These are phyloP conservation scores for Dryas alaskensis DNA, from an alignment of 306 rosid species.

Conservation along the genomic window DNA sequence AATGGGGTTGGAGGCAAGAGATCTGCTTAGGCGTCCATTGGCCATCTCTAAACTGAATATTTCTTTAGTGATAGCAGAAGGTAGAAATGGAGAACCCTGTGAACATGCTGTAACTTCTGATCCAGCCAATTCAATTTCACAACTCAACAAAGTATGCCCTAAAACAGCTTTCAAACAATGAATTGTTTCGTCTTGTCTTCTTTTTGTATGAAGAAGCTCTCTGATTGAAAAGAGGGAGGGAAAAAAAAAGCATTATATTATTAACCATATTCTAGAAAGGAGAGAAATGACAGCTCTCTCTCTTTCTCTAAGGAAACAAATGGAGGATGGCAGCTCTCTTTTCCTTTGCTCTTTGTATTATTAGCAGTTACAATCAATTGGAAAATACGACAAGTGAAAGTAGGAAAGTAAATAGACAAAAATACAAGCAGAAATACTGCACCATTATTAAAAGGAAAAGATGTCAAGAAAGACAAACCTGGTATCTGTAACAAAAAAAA, in stretches of 20 bases:
- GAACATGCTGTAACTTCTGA: slow-evolving; percentile 43
- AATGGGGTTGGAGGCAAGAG: slow-evolving; percentile 30
- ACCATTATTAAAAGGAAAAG: neutral
- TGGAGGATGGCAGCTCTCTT: neutral
- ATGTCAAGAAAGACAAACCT: slow-evolving; percentile 38
- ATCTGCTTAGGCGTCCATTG: slow-evolving; percentile 24
- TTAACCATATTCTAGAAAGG: neutral
- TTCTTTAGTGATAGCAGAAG: slow-evolving; percentile 44
- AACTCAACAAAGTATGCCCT: slow-evolving; percentile 35
- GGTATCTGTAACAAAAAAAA: slow-evolving; percentile 55
- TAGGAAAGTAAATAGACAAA: neutral
- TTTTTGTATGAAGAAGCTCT: slow-evolving; percentile 44
- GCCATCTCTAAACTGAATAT: slow-evolving; percentile 46
- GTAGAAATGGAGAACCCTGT: slow-evolving; percentile 42
- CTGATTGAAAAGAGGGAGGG: slow-evolving; percentile 24
- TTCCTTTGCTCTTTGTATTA: neutral
- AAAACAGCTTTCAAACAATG: slow-evolving; percentile 33
- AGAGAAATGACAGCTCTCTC: neutral
- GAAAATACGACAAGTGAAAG: neutral
- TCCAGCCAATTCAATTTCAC: slow-evolving; percentile 51
- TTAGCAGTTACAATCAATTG: neutral
- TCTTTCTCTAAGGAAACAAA: neutral
- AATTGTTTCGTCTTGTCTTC: slow-evolving; percentile 46
- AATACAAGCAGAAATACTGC: neutral
- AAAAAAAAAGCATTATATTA: neutral